Conservation (phyloP, 148 eudicot genomes). For the Fallopia convolvulus region DNA sequence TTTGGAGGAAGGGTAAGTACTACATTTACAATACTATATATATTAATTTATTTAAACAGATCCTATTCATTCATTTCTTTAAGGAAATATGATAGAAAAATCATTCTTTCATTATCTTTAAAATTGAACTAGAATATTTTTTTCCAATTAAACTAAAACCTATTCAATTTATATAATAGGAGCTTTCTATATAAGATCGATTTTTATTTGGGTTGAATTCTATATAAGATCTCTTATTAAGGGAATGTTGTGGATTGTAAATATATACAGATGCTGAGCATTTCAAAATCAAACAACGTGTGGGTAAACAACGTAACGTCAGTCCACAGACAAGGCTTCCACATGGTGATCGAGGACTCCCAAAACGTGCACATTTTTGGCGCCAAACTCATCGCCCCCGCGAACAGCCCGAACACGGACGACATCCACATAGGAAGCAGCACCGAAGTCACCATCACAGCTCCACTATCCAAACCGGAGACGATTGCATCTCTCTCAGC, state of each 20-base stretch:
- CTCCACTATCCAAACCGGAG: conserved; percentile 37
- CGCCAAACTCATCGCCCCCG: conserved; percentile 24
- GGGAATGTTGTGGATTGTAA: background rate
- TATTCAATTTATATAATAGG: no score
- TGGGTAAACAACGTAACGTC: conserved; percentile 28
- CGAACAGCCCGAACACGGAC: conserved; percentile 51
- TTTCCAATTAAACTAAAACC: no score
- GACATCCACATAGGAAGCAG: conserved; percentile 37
- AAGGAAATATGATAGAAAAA: no score
- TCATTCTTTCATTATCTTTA: no score
- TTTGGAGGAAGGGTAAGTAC: conserved; percentile 15
- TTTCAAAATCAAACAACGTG: conserved; percentile 36
- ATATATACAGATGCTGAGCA: conserved; percentile 24
- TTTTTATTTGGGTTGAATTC: no score
- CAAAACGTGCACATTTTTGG: conserved; percentile 21
- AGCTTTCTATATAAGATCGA: no score
- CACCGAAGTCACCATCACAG: conserved; percentile 16
- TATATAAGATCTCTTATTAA: no score
- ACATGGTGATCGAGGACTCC: conserved; percentile 26
- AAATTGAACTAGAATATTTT: no score
- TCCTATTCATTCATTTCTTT: background rate
- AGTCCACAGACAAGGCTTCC: conserved; percentile 43
- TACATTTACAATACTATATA: no score
- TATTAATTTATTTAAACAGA: background rate
- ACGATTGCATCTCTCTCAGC: conserved; percentile 55